Percentiles rank a stretch among this genome's conserved stretches.
phyloP scores from a whole-genome alignment of 2,329 filamentous ascomycete species.

The Chaetomium globosum region DNA sequence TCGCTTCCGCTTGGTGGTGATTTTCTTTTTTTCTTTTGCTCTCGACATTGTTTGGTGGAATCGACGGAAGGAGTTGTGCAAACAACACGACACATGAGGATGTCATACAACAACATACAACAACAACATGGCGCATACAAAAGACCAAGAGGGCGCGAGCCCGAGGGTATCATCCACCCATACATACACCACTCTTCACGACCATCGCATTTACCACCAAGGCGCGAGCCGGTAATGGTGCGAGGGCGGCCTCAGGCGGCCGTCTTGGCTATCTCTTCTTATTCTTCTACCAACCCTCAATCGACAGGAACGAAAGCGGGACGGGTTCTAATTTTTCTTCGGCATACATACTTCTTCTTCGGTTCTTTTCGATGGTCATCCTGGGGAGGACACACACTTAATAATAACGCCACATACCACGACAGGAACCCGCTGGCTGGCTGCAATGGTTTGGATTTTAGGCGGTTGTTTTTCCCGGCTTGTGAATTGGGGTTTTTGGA shows the following conservation, averaged over 20 bases:
- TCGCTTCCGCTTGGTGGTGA: background rate
- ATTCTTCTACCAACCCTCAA: constrained; percentile 2
- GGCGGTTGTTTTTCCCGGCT: background rate
- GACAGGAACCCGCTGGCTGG: constrained; percentile 9
- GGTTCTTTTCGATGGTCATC: constrained; percentile 6
- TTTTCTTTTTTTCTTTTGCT: background rate
- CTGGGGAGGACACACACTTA: constrained; percentile 10
- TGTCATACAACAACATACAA: background rate
- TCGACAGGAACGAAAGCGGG: constrained; percentile 32
- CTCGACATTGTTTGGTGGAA: constrained; percentile 2
- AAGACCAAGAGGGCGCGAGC: constrained; percentile 34
- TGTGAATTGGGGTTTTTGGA: background rate
- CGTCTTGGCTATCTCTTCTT: background rate
- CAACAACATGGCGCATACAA: constrained; percentile 8
- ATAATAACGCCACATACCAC: constrained; percentile 6
- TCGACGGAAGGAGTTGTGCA: background rate
- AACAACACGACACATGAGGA: constrained; percentile 4
- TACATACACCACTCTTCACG: background rate
- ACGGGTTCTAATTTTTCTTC: constrained; percentile 12
- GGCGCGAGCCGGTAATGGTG: constrained; percentile 27
- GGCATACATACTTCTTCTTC: constrained; percentile 8
- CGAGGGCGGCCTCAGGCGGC: constrained; percentile 19
- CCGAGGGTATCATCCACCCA: constrained; percentile 18
- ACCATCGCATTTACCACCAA: constrained; percentile 8
- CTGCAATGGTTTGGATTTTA: background rate